These are phyloP conservation scores for Eimeria sp. DNA, from an alignment of 169 alveolate genomes.

Conservation along the genomic window DNA sequence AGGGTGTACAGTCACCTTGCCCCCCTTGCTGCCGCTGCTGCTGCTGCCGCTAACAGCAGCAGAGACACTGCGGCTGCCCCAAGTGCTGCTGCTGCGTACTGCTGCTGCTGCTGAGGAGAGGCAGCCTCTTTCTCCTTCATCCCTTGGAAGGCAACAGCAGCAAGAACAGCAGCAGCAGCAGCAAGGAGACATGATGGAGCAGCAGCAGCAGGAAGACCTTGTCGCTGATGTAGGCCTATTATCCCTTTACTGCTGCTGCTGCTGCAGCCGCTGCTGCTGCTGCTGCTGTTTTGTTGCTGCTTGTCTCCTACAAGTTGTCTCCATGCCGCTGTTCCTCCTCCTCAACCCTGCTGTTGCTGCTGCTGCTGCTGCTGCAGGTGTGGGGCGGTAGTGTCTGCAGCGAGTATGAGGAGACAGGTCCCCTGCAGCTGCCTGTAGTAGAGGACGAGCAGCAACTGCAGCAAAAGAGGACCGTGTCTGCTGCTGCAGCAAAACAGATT, in stretches of 20 bases:
- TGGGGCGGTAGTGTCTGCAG: constrained; percentile 6
- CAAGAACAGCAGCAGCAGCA: constrained; percentile 49
- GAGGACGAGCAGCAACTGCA: constrained; percentile 68
- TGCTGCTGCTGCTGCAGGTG: constrained; percentile 69
- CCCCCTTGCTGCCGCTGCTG: constrained; percentile 59
- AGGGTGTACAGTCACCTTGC: constrained; percentile 35
- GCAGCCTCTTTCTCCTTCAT: background rate
- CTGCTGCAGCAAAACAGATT: constrained; percentile 13
- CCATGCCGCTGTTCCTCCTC: background rate
- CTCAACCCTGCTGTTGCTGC: constrained; percentile 13
- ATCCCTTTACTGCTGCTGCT: background rate
- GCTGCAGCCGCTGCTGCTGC: constrained; percentile 42
- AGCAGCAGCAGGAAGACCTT: background rate
- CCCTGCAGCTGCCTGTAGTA: constrained; percentile 19
- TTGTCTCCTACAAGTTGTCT: background rate
- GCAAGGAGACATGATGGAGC: background rate
- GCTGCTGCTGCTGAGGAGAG: constrained; percentile 17
- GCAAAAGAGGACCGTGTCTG: constrained; percentile 44
- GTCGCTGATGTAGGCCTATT: background rate
- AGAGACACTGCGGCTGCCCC: constrained; percentile 37
- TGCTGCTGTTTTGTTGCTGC: constrained; percentile 8
- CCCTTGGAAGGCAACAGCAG: background rate
- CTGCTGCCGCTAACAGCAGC: constrained; percentile 51
- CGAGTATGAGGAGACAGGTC: background rate
- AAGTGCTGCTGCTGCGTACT: constrained; percentile 67